Conservation (phyloP, 257 asterid species). For the Dorcoceras hygrometricum region DNA sequence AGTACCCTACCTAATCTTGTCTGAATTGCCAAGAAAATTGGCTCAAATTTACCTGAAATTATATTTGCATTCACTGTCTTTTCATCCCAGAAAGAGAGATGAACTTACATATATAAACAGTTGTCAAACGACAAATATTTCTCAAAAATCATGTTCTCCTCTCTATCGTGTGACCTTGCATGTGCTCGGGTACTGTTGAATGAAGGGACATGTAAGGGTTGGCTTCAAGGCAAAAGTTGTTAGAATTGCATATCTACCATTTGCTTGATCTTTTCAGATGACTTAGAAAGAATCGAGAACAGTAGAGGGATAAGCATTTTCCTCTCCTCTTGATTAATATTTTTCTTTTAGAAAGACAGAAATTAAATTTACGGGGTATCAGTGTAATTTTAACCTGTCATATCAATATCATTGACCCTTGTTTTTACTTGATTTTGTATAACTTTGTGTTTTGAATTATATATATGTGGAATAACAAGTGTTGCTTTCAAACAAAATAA, state of each 20-base stretch:
- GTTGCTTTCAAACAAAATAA: too few species aligned
- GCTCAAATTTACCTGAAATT: conserved; percentile 26
- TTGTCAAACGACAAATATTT: conserved; percentile 40
- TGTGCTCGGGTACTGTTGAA: conserved; percentile 31
- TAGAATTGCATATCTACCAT: conserved; percentile 42
- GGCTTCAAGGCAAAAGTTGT: conserved; percentile 39
- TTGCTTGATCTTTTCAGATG: conserved; percentile 34
- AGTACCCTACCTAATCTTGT: conserved; percentile 29
- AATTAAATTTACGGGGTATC: too few species aligned
- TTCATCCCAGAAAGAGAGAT: conserved; percentile 9
- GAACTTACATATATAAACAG: background rate
- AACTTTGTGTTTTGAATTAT: too few species aligned
- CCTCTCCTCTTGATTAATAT: background rate
- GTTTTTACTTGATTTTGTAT: background rate
- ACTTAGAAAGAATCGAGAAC: conserved; percentile 22
- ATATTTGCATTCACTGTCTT: conserved; percentile 31
- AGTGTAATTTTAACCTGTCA: background rate
- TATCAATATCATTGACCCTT: background rate
- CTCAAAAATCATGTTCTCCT: conserved; percentile 1
- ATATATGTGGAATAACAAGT: too few species aligned
- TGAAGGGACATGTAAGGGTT: conserved; percentile 37
- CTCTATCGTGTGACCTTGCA: conserved; percentile 10
- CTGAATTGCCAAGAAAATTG: conserved; percentile 24
- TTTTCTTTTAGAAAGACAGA: background rate
- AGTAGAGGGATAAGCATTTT: conserved; percentile 17